phyloP scores from a whole-genome alignment of 768 basidiomycete genomes.

The Suillus variegatus region DNA sequence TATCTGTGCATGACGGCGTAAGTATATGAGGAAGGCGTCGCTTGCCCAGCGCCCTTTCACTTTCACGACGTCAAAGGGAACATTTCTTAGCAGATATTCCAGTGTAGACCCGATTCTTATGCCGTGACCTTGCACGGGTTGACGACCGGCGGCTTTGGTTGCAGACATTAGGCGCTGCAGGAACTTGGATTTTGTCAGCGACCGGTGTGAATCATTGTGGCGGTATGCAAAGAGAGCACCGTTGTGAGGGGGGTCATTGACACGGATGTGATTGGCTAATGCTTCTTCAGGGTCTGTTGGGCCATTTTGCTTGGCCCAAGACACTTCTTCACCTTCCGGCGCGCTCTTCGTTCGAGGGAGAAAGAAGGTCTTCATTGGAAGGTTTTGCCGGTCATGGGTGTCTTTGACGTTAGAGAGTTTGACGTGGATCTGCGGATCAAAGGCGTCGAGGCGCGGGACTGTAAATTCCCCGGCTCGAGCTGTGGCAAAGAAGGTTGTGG shows the following conservation, averaged over 20 bases:
- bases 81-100: constrained; percentile 37
- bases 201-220: constrained; percentile 5
- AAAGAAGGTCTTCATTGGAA: constrained; percentile 25
- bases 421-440: constrained; percentile 33
- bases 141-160: not conserved
- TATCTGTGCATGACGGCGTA: constrained; percentile 30
- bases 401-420: constrained; percentile 25
- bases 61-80: constrained; percentile 39
- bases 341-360: constrained; percentile 32
- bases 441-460: constrained; percentile 30
- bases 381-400: constrained; percentile 14
- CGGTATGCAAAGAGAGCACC: constrained; percentile 32
- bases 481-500: constrained; percentile 37
- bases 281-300: constrained; percentile 24
- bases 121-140: constrained; percentile 16
- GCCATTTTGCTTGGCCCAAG: constrained; percentile 32
- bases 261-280: constrained; percentile 24
- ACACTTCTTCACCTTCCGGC: constrained; percentile 33
- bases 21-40: constrained; percentile 33
- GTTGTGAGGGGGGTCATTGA: constrained; percentile 27
- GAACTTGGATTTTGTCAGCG: constrained; percentile 31
- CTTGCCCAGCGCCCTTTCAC: constrained; percentile 37
- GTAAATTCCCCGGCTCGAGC: constrained; percentile 41
- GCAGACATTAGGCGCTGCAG: not conserved
- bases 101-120: constrained; percentile 34